Evolutionary conservation across 306 rosid genomes (phyloP).

Genomic region (Trifolium fragiferum): DNA sequence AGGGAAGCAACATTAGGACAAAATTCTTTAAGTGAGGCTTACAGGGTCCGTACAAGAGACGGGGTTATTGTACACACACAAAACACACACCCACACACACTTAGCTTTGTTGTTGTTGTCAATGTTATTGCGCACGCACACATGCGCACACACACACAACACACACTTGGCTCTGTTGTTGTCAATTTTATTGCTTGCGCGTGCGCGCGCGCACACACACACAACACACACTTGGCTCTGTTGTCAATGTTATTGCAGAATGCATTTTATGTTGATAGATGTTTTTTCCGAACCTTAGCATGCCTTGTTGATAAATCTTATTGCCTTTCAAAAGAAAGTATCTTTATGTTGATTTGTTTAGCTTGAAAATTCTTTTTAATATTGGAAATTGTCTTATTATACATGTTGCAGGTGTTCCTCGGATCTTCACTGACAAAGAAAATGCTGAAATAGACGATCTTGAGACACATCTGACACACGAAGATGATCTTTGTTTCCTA

Average conservation of each 20-base stretch:
- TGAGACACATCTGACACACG: constrained; percentile 54
- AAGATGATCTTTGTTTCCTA: constrained; percentile 67
- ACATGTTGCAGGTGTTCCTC: constrained; percentile 77
- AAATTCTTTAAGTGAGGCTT: not conserved
- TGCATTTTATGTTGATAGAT: not conserved
- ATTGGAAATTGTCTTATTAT: constrained; percentile 36
- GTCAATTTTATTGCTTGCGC: not conserved
- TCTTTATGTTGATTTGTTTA: constrained; percentile 14
- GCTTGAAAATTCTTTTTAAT: constrained; percentile 27
- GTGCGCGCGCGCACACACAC: too few relatives aligned
- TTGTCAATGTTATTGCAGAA: not conserved
- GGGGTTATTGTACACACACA: not conserved
- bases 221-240: not conserved
- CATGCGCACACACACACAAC: too few relatives aligned
- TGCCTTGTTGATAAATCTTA: not conserved
- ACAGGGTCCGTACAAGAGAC: not conserved
- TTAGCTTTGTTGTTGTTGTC: too few relatives aligned
- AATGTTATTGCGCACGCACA: too few relatives aligned
- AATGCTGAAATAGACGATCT: constrained; percentile 70
- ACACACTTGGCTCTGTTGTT: not conserved
- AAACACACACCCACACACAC: too few relatives aligned
- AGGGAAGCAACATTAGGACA: not conserved
- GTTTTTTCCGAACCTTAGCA: not conserved
- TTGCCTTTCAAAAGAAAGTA: not conserved
- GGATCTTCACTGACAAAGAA: constrained; percentile 77